Evolutionary conservation across 2,329 filamentous ascomycete genomes (phyloP).

Genomic region (Pyricularia grisea): DNA sequence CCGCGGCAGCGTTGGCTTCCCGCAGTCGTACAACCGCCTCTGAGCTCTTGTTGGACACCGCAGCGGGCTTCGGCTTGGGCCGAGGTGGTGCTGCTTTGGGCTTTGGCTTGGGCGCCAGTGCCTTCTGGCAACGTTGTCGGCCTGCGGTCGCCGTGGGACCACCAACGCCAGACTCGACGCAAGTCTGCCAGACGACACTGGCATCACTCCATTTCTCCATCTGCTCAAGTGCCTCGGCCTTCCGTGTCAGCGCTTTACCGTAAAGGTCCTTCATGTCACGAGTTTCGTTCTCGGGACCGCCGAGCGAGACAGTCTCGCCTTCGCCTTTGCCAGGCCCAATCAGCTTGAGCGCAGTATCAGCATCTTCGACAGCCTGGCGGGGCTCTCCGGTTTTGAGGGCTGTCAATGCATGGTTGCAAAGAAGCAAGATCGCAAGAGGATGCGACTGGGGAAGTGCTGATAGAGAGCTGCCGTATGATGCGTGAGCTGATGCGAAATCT

Average conservation of each 20-base stretch:
- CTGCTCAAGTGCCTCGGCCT: conserved; percentile 91
- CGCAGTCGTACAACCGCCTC: conserved; percentile 78
- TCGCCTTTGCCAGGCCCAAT: conserved; percentile 76
- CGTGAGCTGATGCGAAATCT: conserved; percentile 80
- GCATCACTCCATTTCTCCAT: conserved; percentile 92
- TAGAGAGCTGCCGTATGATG: conserved; percentile 71
- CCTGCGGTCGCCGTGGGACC: conserved; percentile 76
- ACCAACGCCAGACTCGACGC: conserved; percentile 79
- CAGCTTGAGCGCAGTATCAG: conserved; percentile 67
- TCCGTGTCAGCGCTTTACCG: conserved; percentile 86
- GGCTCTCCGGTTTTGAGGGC: conserved; percentile 87
- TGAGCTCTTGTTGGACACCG: conserved; percentile 37
- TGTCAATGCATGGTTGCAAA: conserved; percentile 86
- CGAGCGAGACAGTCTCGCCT: conserved; percentile 67
- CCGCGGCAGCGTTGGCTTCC: conserved; percentile 75
- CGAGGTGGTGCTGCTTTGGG: conserved; percentile 31
- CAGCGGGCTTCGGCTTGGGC: conserved; percentile 29
- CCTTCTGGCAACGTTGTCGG: conserved; percentile 81
- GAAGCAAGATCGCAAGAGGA: conserved; percentile 76
- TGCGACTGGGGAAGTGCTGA: conserved; percentile 66
- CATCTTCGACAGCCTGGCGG: conserved; percentile 76
- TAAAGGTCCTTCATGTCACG: conserved; percentile 92
- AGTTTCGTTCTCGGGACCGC: conserved; percentile 45
- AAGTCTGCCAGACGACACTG: conserved; percentile 66
- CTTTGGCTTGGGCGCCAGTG: conserved; percentile 60